phyloP scores from a whole-genome alignment of 345 rosid genomes.

The Acer campestre region DNA sequence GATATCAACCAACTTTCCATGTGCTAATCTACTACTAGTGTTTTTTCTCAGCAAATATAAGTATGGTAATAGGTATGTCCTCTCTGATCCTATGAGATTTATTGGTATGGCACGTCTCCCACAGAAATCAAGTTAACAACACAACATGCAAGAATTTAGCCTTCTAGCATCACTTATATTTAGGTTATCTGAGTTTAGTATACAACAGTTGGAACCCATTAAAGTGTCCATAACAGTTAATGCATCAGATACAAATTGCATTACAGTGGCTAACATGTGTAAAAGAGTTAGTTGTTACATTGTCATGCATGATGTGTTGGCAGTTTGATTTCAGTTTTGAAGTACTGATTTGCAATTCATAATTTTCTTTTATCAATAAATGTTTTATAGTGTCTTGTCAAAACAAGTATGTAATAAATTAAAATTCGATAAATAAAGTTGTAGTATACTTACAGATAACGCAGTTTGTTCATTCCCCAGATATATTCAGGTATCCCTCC shows the following conservation, averaged over 20 bases:
- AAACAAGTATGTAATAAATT: not conserved
- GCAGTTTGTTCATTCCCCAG: slow-evolving; percentile 18
- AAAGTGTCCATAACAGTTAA: not conserved
- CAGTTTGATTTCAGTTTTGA: not conserved
- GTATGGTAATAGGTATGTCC: not conserved
- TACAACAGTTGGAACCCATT: not conserved
- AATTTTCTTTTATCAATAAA: not conserved
- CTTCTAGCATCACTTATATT: not conserved
- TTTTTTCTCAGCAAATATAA: not conserved
- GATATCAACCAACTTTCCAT: not conserved
- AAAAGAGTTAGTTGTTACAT: not conserved
- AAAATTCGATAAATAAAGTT: not conserved
- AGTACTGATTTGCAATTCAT: not conserved
- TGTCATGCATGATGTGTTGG: not conserved
- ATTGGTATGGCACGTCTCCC: not conserved
- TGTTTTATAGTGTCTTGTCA: not conserved
- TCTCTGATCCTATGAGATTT: not conserved
- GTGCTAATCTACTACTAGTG: not conserved
- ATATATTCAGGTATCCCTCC: slow-evolving; percentile 27
- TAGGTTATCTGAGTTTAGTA: not conserved
- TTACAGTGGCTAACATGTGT: not conserved
- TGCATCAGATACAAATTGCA: not conserved
- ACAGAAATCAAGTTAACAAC: not conserved
- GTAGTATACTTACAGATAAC: slow-evolving; percentile 20
- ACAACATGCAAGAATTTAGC: not conserved